phyloP scores from a whole-genome alignment of 805 yeast species.

The Blastobotrys mokoenaii region DNA sequence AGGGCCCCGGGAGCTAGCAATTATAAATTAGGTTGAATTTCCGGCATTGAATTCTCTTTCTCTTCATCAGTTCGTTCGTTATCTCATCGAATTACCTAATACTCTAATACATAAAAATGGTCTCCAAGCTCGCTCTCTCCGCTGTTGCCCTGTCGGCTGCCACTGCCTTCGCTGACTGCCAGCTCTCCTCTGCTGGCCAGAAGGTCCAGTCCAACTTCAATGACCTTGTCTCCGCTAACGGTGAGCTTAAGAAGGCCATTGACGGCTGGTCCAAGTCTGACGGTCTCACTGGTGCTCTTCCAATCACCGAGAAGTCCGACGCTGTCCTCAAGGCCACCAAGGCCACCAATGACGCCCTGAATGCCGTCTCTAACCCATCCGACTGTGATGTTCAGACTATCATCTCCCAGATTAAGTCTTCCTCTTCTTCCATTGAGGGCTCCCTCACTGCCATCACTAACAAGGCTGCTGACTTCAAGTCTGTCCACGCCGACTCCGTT shows the following conservation, averaged over 20 bases:
- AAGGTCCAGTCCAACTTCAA: neutral
- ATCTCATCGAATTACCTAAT: slow-evolving; percentile 16
- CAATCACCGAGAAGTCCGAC: neutral
- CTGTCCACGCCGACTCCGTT: neutral
- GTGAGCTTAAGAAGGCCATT: neutral
- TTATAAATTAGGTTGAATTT: slow-evolving; percentile 28
- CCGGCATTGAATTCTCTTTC: slow-evolving; percentile 41
- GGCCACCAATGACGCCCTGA: neutral
- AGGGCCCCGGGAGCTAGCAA: too few species aligned
- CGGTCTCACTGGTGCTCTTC: neutral
- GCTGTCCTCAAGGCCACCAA: neutral
- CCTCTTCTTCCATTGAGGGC: neutral
- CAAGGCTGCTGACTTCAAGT: neutral
- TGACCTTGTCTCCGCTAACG: neutral
- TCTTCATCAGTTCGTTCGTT: slow-evolving; percentile 42
- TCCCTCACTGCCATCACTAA: neutral
- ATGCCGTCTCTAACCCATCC: neutral
- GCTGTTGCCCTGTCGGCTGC: neutral
- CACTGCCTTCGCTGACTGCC: slow-evolving; percentile 1
- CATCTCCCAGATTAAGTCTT: neutral
- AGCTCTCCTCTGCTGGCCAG: neutral
- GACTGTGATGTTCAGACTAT: neutral
- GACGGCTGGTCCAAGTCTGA: neutral
- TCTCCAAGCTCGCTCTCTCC: neutral
- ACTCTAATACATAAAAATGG: neutral